phyloP scores from a whole-genome alignment of 2,329 filamentous ascomycete species.

The Venturia asperata region DNA sequence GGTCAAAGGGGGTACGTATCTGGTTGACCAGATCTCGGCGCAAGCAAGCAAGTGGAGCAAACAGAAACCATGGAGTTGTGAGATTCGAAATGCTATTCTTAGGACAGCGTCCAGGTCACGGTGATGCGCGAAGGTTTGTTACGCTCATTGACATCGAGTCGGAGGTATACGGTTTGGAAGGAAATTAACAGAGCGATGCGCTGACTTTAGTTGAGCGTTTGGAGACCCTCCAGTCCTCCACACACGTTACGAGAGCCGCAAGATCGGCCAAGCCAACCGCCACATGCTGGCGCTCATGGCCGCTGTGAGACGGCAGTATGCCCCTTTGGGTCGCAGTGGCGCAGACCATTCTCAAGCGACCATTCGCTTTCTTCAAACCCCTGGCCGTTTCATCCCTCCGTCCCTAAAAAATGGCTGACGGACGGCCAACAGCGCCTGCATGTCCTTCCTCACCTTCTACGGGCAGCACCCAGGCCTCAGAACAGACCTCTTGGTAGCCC shows the following conservation, averaged over 20 bases:
- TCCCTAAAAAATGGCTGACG: background rate
- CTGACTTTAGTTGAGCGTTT: constrained; percentile 1
- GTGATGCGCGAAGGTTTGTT: background rate
- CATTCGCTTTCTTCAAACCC: background rate
- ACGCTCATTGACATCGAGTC: background rate
- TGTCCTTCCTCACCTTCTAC: background rate
- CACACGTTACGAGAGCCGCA: background rate
- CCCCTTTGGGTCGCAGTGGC: constrained; percentile 3
- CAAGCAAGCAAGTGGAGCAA: background rate
- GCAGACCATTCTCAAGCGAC: background rate
- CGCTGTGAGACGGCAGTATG: background rate
- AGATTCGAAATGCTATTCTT: background rate
- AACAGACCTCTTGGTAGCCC: background rate
- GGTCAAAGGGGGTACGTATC: background rate
- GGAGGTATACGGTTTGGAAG: background rate
- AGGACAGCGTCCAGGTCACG: background rate
- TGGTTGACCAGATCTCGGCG: too few species aligned
- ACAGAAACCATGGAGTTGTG: background rate
- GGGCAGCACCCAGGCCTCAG: background rate
- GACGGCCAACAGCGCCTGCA: background rate
- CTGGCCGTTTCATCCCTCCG: background rate
- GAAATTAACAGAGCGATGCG: constrained; percentile 2
- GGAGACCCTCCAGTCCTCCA: background rate
- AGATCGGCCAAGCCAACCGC: background rate
- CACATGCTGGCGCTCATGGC: background rate